Evolutionary conservation across 2,329 filamentous ascomycete genomes (phyloP), one percentile per base, ranked within the genome.

Genomic region (Cladophialophora chaetospira): DNA sequence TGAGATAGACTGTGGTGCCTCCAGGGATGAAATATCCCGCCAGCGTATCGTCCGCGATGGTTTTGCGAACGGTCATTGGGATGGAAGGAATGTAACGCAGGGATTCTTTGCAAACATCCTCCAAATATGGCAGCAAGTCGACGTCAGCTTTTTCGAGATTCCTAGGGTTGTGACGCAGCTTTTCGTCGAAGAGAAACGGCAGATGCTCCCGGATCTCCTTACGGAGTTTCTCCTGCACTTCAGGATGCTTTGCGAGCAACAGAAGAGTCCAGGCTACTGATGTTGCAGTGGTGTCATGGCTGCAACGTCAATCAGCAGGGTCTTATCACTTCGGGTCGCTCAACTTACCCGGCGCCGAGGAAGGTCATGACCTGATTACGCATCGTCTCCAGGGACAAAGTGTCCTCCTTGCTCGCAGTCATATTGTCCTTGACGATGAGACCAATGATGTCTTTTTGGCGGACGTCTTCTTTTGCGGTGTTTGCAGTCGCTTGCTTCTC

Each of bases 21-120:
- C 57, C 71, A 1, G 76, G 76, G 0, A 79, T 66, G 33, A 68
- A 65, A 66, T 75, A 76, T 1, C 69, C 69, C 3, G 71, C 73
- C 1, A 79, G 66, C 4, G 57, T 64, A 53, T 77, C 74, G 23
- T 76, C 73, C 3, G 63, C 66, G 26, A 75, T 46, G 0, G 73
- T 71, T 58, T 77, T 68, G 5, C 76, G 72, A n/a, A 77, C 74
- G 2, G 74, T 75, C 70, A 76, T 74, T 21, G 75, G 75, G 42
- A 78, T 77, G 3, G 76, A 74, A 1, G 75, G 74, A 55, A 77
- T 77, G 67, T 71, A 73, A 38, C 77, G 74, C 4, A 79, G 70
- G 0, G 73, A 73, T 65, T 79, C 77, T 49, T 73, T 73, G 68
- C 75, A 77, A 35, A 79, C 72, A 49, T 76, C 77, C 60, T 78